Base-by-base conservation (phyloP, 352 stramenopile genomes). In the Phytophthora melonis region DNA sequence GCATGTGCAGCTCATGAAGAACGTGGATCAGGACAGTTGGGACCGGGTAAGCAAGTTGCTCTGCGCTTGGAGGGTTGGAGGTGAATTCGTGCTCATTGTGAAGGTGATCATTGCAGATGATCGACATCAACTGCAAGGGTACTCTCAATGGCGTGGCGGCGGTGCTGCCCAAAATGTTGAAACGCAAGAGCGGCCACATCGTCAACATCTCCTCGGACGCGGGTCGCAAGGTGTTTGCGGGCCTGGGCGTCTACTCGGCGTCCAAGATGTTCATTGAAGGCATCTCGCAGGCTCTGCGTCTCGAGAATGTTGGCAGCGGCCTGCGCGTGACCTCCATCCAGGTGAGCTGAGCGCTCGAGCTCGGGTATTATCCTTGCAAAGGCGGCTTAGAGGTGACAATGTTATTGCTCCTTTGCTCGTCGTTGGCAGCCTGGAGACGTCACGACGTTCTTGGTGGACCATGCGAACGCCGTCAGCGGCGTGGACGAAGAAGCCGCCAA, bases 121-220 rank as follows among this genome's bases (percentile, higher is more conserved):
- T 98, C 43, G 92, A 98, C 74, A 92, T 97, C 41, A 98, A 98
- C 80, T 97, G 91, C 81, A 97, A 97, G 68, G 93, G 93, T 36
- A 83, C 91, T 27, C 84, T 97, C 59, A 95, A 98, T 64, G 90
- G 90, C 21, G 87, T 97, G 70, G 90, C 80, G 4, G 79, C 76
- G 13, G 85, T 88, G 23, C 66, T 92, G 32, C 83, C 83, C 8
- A 81, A 84, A n/a, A 93, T 95, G 84, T 69, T 93, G 25, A 80
- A 70, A 30, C 85, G 88, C 34, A 90, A 90, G 67, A 72, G 63
- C 14, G 86, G 88, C 13, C 88, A 95, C 61, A 92, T 95, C 25
- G 79, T 95, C 59, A 93, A 93, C 75, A 93, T 93, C 66, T 92
- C 87, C 9, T 94, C 87, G 7, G 88, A 95, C 25, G 88, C 88